These are phyloP conservation scores for Venturia oleaginea DNA, from an alignment of 2,329 filamentous ascomycete species.

Conservation along the genomic window DNA sequence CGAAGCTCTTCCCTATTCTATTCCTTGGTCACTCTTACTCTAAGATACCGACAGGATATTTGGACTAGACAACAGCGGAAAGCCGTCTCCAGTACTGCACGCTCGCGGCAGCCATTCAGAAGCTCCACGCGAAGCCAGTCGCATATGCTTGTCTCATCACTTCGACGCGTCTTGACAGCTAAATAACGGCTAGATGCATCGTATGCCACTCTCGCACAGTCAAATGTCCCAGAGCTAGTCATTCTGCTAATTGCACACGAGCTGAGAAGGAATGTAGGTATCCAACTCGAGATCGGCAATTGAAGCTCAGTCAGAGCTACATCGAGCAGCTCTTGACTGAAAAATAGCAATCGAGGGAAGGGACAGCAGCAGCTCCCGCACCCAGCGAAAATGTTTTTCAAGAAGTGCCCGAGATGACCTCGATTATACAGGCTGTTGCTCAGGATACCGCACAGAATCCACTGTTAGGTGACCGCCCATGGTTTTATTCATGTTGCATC, in stretches of 20 bases:
- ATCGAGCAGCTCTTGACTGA: slow-evolving; percentile 24
- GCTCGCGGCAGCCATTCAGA: neutral
- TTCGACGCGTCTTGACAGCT: neutral
- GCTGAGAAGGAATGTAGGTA: slow-evolving; percentile 19
- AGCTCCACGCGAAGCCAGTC: neutral
- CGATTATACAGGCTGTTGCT: slow-evolving; percentile 13
- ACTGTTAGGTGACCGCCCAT: slow-evolving; percentile 27
- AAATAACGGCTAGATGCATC: slow-evolving; percentile 17
- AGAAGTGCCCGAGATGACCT: slow-evolving; percentile 2
- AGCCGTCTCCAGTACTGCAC: neutral
- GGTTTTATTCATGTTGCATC: slow-evolving; percentile 28
- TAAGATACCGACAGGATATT: neutral
- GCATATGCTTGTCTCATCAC: neutral
- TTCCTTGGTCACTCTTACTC: neutral
- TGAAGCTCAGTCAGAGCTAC: slow-evolving; percentile 25
- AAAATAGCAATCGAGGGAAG: slow-evolving; percentile 22
- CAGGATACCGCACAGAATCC: slow-evolving; percentile 26
- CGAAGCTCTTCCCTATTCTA: too few relatives aligned
- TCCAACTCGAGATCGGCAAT: slow-evolving; percentile 23
- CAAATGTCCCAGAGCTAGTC: slow-evolving; percentile 27
- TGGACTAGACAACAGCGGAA: neutral
- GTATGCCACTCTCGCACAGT: slow-evolving; percentile 25
- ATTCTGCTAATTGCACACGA: slow-evolving; percentile 24
- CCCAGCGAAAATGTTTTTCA: slow-evolving; percentile 5
- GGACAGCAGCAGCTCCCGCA: neutral